A percentile compares a stretch with the other conserved stretches of the same genome.
phyloP scores from a whole-genome alignment of 2,329 filamentous ascomycete genomes.

The Fusarium illudens region DNA sequence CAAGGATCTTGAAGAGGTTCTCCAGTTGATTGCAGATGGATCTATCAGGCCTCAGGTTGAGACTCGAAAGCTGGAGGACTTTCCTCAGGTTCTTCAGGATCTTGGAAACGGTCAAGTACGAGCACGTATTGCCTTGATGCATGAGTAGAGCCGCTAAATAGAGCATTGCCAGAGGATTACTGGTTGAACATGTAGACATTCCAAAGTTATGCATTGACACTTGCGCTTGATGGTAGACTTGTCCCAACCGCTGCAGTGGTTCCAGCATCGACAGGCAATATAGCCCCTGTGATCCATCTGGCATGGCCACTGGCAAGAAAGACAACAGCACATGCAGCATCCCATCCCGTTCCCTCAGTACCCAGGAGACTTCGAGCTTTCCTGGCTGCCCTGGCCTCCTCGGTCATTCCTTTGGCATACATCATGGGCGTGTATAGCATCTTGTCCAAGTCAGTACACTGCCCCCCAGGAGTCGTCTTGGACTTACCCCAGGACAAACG shows the following conservation, averaged over 20 bases:
- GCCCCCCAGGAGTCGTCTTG: too few relatives aligned
- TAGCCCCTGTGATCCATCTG: slow-evolving; percentile 54
- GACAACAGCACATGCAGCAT: slow-evolving; percentile 50
- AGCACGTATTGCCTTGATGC: slow-evolving; percentile 9
- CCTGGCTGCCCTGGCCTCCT: slow-evolving; percentile 49
- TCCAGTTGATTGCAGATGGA: slow-evolving; percentile 20
- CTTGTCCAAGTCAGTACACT: too few relatives aligned
- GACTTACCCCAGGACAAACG: slow-evolving; percentile 54
- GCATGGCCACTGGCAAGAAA: slow-evolving; percentile 53
- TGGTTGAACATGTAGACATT: too few relatives aligned
- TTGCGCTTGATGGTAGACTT: slow-evolving; percentile 36
- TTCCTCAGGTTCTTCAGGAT: slow-evolving; percentile 17
- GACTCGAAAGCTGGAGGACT: slow-evolving; percentile 15
- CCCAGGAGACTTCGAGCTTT: slow-evolving; percentile 50
- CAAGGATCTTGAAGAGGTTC: slow-evolving; percentile 48
- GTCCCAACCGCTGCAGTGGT: slow-evolving; percentile 43
- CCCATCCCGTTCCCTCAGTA: slow-evolving; percentile 56
- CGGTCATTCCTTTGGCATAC: slow-evolving; percentile 50
- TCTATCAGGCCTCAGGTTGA: slow-evolving; percentile 26
- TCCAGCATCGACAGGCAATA: slow-evolving; percentile 54
- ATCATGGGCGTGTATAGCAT: slow-evolving; percentile 61
- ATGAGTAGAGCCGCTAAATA: too few relatives aligned
- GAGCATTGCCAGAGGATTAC: too few relatives aligned
- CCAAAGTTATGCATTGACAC: too few relatives aligned
- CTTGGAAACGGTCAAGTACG: slow-evolving; percentile 10